Conservation (phyloP, 768 basidiomycete genomes). For the Trametes gibbosa region DNA sequence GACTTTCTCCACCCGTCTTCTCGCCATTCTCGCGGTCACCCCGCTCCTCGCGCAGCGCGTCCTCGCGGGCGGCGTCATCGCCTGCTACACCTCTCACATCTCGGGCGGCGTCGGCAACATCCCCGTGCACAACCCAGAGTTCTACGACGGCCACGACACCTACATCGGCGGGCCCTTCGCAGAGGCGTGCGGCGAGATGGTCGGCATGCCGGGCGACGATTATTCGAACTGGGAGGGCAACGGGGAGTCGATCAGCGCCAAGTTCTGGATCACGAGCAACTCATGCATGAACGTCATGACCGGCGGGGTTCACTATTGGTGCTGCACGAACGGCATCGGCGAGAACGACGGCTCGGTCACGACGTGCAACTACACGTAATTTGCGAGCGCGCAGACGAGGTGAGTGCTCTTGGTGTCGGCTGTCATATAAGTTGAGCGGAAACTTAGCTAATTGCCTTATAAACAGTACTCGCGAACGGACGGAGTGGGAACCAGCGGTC, state of each 20-base stretch:
- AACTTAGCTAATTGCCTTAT: too few relatives aligned
- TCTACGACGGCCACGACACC: constrained; percentile 1
- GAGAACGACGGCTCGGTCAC: constrained; percentile 86
- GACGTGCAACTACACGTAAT: constrained; percentile 52
- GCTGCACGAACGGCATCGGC: constrained; percentile 1
- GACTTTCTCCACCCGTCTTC: constrained; percentile 37
- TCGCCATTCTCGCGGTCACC: constrained; percentile 88
- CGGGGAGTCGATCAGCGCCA: background rate
- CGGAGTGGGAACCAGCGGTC: too few relatives aligned
- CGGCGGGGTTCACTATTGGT: background rate
- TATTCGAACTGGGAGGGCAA: background rate
- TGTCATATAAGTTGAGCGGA: too few relatives aligned
- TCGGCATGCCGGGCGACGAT: constrained; percentile 1
- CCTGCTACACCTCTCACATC: background rate
- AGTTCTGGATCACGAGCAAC: constrained; percentile 6
- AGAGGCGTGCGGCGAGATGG: constrained; percentile 2
- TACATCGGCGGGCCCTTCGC: constrained; percentile 4
- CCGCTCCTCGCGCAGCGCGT: constrained; percentile 58
- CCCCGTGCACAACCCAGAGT: constrained; percentile 43
- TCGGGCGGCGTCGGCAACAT: background rate
- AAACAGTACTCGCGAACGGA: too few relatives aligned
- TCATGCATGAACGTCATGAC: constrained; percentile 3
- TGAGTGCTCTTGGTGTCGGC: too few relatives aligned
- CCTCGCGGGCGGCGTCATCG: constrained; percentile 69
- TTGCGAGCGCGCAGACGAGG: too few relatives aligned